phyloP scores from a whole-genome alignment of 345 rosid species.

The Arabidopsis arenosa region DNA sequence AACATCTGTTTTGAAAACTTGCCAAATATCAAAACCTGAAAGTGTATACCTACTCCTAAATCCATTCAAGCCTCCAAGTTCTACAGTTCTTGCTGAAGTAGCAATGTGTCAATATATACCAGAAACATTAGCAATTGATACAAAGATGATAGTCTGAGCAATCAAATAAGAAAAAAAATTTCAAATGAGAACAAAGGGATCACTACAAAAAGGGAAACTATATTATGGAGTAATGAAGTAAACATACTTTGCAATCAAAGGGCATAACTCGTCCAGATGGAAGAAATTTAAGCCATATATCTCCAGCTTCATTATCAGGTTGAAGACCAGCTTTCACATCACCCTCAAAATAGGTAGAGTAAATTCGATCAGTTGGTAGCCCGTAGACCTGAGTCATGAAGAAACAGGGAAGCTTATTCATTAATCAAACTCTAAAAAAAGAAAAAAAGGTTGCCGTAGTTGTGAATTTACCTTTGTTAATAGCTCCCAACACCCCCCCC shows the following conservation, averaged over 20 bases:
- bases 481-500: slow-evolving; percentile 96
- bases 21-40: not conserved
- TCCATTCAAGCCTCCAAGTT: slow-evolving; percentile 10
- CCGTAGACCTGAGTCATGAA: slow-evolving; percentile 60
- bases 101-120: not conserved
- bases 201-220: too few relatives aligned
- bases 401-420: not conserved
- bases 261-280: slow-evolving; percentile 81
- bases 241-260: slow-evolving; percentile 84
- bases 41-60: not conserved
- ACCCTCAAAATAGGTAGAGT: slow-evolving; percentile 97
- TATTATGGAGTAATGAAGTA: not conserved
- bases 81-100: not conserved
- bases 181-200: too few relatives aligned
- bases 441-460: too few relatives aligned
- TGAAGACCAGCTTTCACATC: slow-evolving; percentile 83
- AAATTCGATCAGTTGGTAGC: slow-evolving; percentile 71
- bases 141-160: too few relatives aligned
- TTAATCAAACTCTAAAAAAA: too few relatives aligned
- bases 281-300: slow-evolving; percentile 78
- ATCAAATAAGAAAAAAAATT: too few relatives aligned
- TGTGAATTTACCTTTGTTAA: slow-evolving; percentile 58
- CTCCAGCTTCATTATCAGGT: slow-evolving; percentile 87
- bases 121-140: not conserved
- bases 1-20: not conserved